Evolutionary conservation across 2,329 filamentous ascomycete species (phyloP).

Genomic region (Cercospora janseana): DNA sequence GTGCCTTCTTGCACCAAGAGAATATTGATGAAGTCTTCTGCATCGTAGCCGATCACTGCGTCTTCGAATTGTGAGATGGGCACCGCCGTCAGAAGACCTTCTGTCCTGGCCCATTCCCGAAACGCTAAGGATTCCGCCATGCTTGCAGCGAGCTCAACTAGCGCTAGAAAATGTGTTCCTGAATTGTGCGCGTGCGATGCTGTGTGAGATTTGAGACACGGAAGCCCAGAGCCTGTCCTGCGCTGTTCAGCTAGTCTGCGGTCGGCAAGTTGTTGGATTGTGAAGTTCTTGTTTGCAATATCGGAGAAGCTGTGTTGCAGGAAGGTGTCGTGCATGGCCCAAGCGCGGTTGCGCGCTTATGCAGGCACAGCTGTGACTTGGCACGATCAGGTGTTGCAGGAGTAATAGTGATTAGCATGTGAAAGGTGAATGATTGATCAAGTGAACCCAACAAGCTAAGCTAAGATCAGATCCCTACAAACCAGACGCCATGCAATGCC

Average conservation of each 20-base stretch:
- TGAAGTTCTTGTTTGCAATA: too few relatives aligned
- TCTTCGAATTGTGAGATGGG: slow-evolving; percentile 34
- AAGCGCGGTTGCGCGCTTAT: slow-evolving; percentile 3
- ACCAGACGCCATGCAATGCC: slow-evolving; percentile 17
- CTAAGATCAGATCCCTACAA: neutral
- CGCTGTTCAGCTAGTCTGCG: too few relatives aligned
- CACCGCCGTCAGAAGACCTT: slow-evolving; percentile 15
- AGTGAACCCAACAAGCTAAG: too few relatives aligned
- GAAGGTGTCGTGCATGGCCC: too few relatives aligned
- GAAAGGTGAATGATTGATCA: too few relatives aligned
- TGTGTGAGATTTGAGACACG: too few relatives aligned
- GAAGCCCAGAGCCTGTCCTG: too few relatives aligned
- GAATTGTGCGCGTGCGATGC: neutral
- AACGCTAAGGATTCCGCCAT: slow-evolving; percentile 25
- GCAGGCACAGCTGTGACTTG: slow-evolving; percentile 2
- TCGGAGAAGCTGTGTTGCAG: too few relatives aligned
- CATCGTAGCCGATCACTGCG: slow-evolving; percentile 44
- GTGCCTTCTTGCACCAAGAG: slow-evolving; percentile 68
- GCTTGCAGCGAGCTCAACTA: slow-evolving; percentile 1
- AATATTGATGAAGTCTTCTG: slow-evolving; percentile 79
- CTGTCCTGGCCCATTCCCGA: slow-evolving; percentile 22
- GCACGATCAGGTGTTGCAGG: neutral
- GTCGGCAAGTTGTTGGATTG: too few relatives aligned
- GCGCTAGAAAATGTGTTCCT: neutral
- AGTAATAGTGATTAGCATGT: too few relatives aligned